Conservation (phyloP, 768 basidiomycete genomes). For the Brasilioporus rufonigricans region DNA sequence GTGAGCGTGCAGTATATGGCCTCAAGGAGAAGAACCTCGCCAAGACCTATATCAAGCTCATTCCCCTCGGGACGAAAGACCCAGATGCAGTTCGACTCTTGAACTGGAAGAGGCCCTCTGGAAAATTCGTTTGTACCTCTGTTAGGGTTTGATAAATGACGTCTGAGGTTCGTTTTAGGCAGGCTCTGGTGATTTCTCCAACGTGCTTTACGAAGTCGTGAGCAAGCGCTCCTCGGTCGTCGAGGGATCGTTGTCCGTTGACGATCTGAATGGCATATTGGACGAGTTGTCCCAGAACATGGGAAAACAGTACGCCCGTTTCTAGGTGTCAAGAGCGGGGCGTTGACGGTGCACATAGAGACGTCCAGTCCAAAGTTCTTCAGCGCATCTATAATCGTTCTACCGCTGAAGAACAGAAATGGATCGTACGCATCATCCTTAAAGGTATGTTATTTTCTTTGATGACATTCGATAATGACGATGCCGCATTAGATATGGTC, state of each 20-base stretch:
- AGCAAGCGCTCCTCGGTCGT: constrained; percentile 78
- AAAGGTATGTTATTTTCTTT: neutral
- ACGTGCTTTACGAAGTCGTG: constrained; percentile 84
- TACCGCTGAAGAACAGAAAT: constrained; percentile 87
- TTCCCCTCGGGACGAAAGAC: constrained; percentile 77
- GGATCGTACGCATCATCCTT: constrained; percentile 89
- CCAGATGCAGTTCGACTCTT: constrained; percentile 78
- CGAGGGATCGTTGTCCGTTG: constrained; percentile 72
- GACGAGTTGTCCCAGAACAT: constrained; percentile 72
- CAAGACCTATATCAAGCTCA: constrained; percentile 87
- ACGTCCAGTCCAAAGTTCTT: constrained; percentile 71
- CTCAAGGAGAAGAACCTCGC: constrained; percentile 94
- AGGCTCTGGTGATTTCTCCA: constrained; percentile 84
- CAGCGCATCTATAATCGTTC: constrained; percentile 73
- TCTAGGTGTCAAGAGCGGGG: neutral
- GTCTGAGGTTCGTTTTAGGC: constrained; percentile 39
- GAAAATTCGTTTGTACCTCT: constrained; percentile 51
- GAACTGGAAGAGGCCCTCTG: constrained; percentile 88
- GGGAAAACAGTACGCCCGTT: constrained; percentile 64
- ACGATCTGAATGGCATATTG: constrained; percentile 77
- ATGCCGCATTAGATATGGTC: constrained; percentile 62
- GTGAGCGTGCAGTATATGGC: constrained; percentile 88
- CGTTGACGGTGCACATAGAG: constrained; percentile 44
- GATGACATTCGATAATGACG: neutral
- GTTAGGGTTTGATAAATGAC: neutral